Base-by-base conservation (phyloP, 1,284 basidiomycete species). In the Singerocomus inundabilis region DNA sequence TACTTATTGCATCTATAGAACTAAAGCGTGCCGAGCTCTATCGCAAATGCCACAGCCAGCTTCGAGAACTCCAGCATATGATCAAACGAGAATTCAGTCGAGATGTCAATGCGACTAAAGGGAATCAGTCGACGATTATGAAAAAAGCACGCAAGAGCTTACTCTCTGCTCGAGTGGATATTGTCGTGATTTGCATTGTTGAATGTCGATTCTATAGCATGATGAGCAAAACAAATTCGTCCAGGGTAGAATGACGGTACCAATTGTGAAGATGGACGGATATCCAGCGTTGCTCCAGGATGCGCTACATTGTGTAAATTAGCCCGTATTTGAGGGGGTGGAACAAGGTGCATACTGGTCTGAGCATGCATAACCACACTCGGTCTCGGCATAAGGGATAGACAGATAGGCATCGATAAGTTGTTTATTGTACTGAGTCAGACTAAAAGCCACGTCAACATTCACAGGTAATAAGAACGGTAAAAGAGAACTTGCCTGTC, bases 351-450 rank as follows among this genome's bases (percentile, higher is more conserved):
- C 76, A 59, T 70, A 90, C 87, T 91, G 88, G 67, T 98, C 96
- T 55, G 88, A 92, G 74, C 93, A 98, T 16, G 93, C 94, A 67
- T 98, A 98, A 29, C 94, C 93, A 69, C 94, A 95, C 75, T 89
- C 75, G 44, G 89, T 91, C 72, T 86, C 80, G 21, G 80, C 85
- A 58, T 78, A 90, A 29, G 88, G 88, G 57, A 91, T 89, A 60
- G 80, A 75, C 44, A 91, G 79, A 68, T 98, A 98, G 49, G 76
- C 68, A 26, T 88, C 79, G 5, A 96, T 82, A 26, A 91, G 74
- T 51, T 78, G 69, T 71, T 83, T 87, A 70, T 98, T 86, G 70
- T 90, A 91, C 36, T 80, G 70, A 6, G 93, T 96, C 56, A 91
- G 71, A 52, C 87, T 90, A 62, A 37, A 11, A 31, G 10, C 25